phyloP scores from a whole-genome alignment of 495 filamentous ascomycete species.

The Hypoxylon intermedium region DNA sequence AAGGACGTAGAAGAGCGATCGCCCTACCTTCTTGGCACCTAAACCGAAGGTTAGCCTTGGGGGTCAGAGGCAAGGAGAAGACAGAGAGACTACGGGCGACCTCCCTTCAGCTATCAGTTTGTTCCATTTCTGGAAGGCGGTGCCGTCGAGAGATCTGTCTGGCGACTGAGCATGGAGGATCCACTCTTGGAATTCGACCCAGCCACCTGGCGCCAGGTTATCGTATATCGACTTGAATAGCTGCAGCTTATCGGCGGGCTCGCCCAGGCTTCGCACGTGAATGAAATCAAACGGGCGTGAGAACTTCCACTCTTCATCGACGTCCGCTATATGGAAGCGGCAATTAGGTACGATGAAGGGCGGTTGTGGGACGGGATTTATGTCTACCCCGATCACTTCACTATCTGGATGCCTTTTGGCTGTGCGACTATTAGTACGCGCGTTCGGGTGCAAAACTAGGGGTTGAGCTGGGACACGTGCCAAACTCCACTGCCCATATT shows the following conservation, averaged over 20 bases:
- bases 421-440: conserved; percentile 10
- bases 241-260: conserved; percentile 54
- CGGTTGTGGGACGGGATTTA: conserved; percentile 53
- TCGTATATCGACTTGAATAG: conserved; percentile 37
- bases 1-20: conserved; percentile 43
- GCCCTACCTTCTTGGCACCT: conserved; percentile 41
- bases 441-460: neutral
- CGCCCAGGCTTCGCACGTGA: conserved; percentile 52
- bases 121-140: conserved; percentile 43
- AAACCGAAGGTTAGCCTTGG: conserved; percentile 6
- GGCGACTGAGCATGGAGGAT: conserved; percentile 48
- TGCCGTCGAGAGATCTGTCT: conserved; percentile 48
- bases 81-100: neutral
- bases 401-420: conserved; percentile 23
- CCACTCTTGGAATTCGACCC: conserved; percentile 63
- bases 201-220: conserved; percentile 61
- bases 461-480: conserved; percentile 41
- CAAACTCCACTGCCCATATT: conserved; percentile 59
- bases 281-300: conserved; percentile 44
- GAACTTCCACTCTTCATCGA: conserved; percentile 44
- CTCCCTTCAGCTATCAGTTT: conserved; percentile 42
- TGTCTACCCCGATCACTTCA: conserved; percentile 52
- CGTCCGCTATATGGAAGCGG: conserved; percentile 47
- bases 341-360: conserved; percentile 43
- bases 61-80: neutral